phyloP scores from a whole-genome alignment of 164 flowering plant species.

The Umbilicus rupestris region DNA sequence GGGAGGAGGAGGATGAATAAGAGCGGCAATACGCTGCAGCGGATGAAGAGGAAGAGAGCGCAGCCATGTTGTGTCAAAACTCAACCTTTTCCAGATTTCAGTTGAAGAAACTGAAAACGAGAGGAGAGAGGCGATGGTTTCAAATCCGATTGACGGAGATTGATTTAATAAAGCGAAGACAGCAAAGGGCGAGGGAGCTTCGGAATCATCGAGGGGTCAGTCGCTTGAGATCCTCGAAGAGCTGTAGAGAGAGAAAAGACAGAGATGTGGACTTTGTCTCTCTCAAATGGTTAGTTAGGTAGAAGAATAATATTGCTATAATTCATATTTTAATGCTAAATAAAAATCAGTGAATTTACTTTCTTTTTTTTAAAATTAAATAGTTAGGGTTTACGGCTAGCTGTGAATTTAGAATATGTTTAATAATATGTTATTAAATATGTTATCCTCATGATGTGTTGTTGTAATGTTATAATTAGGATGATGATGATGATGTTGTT shows the following conservation, averaged over 20 bases:
- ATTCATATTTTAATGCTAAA: too few species aligned
- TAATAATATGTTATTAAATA: too few species aligned
- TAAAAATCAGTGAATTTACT: too few species aligned
- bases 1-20: background rate
- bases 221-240: slow-evolving; percentile 49
- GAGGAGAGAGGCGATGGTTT: background rate
- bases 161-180: slow-evolving; percentile 15
- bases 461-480: too few species aligned
- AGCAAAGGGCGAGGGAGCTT: slow-evolving; percentile 8
- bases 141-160: background rate
- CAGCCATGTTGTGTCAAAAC: background rate
- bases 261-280: background rate
- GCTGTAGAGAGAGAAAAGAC: slow-evolving; percentile 17
- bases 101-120: background rate
- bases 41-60: background rate
- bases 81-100: background rate
- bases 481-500: too few species aligned
- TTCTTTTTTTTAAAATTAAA: too few species aligned
- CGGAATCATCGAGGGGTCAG: slow-evolving; percentile 28
- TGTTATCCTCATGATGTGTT: too few species aligned
- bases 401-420: too few species aligned
- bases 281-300: background rate
- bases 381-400: too few species aligned
- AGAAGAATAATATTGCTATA: too few species aligned
- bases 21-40: background rate